Conservation (phyloP, 2,329 filamentous ascomycete genomes). For the Plenodomus biglobosus region DNA sequence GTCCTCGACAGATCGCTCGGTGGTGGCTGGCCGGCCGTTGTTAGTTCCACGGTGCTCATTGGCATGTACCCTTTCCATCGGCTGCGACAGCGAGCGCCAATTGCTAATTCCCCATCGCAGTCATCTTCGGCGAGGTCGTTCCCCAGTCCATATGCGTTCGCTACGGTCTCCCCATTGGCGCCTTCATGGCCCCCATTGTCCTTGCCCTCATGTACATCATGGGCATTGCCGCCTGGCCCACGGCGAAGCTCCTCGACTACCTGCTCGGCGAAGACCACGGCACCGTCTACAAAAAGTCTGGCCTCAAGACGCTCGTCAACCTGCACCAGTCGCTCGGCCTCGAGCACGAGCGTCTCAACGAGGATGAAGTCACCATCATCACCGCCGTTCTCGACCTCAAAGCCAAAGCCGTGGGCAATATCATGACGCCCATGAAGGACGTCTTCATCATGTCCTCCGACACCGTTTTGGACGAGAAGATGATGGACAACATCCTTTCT, state of each 20-base stretch:
- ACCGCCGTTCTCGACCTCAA: conserved; percentile 95
- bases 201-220: conserved; percentile 88
- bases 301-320: conserved; percentile 92
- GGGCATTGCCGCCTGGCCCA: conserved; percentile 88
- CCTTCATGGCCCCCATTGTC: conserved; percentile 88
- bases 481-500: conserved; percentile 90
- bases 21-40: conserved; percentile 89
- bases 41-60: conserved; percentile 91
- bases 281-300: conserved; percentile 97
- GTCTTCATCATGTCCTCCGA: conserved; percentile 97
- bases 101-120: conserved; percentile 50
- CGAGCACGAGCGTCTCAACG: conserved; percentile 82
- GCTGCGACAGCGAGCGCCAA: no score
- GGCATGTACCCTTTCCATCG: conserved; percentile 61
- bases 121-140: conserved; percentile 96
- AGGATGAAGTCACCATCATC: conserved; percentile 98
- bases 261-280: conserved; percentile 93
- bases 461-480: conserved; percentile 86
- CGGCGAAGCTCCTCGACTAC: conserved; percentile 91
- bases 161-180: conserved; percentile 91
- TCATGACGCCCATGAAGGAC: conserved; percentile 99
- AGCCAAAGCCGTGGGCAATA: conserved; percentile 88
- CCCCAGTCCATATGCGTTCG: conserved; percentile 96
- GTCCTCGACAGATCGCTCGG: conserved; percentile 92
- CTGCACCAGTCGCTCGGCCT: conserved; percentile 89